phyloP scores from a whole-genome alignment of 2,329 filamentous ascomycete genomes.

The Alternaria sp. region DNA sequence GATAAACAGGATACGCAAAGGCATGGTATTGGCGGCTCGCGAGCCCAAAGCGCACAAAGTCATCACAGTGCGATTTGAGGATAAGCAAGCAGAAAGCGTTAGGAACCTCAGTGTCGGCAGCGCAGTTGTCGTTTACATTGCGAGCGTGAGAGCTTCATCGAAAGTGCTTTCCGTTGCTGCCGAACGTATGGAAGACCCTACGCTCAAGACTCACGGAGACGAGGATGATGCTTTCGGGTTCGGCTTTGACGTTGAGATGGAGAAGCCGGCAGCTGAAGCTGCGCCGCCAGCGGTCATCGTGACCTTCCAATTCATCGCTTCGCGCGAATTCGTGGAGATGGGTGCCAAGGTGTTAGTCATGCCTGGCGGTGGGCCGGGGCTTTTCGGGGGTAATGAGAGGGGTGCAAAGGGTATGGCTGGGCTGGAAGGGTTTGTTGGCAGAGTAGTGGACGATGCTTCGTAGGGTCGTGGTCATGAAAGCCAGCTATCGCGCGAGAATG shows the following conservation, averaged over 20 bases:
- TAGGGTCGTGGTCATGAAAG: neutral
- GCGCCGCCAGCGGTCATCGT: constrained; percentile 53
- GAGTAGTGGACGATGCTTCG: constrained; percentile 51
- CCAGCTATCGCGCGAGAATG: neutral
- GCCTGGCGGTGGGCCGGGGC: constrained; percentile 70
- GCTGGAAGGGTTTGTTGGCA: constrained; percentile 75
- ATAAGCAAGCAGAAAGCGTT: constrained; percentile 59
- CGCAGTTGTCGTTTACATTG: constrained; percentile 82
- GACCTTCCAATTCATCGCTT: constrained; percentile 71
- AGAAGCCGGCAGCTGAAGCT: constrained; percentile 48
- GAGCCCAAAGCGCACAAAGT: constrained; percentile 60
- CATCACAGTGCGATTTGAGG: constrained; percentile 71
- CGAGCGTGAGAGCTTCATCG: constrained; percentile 83
- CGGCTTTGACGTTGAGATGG: constrained; percentile 52
- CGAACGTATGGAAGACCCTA: neutral
- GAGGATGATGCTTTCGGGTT: constrained; percentile 63
- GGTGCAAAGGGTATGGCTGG: constrained; percentile 60
- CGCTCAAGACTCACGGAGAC: constrained; percentile 21
- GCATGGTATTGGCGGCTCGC: constrained; percentile 76
- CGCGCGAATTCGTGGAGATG: constrained; percentile 75
- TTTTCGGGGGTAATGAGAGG: constrained; percentile 61
- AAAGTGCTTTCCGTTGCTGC: constrained; percentile 65
- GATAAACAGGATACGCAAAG: constrained; percentile 65
- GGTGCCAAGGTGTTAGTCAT: constrained; percentile 74
- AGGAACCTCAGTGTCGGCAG: constrained; percentile 69